Percentiles rank a stretch among this genome's conserved stretches.
These are phyloP conservation scores for Pisolithus albus DNA, from an alignment of 768 basidiomycete species.

Conservation along the genomic window DNA sequence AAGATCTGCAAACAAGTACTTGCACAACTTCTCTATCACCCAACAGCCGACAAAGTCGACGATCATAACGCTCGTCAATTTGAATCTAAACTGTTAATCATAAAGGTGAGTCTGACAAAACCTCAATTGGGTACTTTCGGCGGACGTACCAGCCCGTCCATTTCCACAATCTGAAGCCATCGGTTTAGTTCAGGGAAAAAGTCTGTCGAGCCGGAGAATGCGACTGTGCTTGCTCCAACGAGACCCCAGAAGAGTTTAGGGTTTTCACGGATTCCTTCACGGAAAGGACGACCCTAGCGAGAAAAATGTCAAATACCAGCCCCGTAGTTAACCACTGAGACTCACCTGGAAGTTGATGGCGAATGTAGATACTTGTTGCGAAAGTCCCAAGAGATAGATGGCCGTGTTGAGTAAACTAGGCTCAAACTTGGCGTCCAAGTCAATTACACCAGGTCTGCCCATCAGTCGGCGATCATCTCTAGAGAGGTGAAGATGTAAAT, in stretches of 20 bases:
- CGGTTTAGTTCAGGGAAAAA: slow-evolving; percentile 92
- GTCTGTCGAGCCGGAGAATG: slow-evolving; percentile 90
- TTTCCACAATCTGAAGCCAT: slow-evolving; percentile 96
- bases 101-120: neutral
- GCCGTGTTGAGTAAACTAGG: slow-evolving; percentile 93
- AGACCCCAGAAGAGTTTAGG: slow-evolving; percentile 89
- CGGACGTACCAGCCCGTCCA: slow-evolving; percentile 64
- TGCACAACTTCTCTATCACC: slow-evolving; percentile 76
- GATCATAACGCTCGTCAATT: slow-evolving; percentile 74
- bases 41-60: slow-evolving; percentile 87
- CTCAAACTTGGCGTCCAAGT: slow-evolving; percentile 94
- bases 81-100: slow-evolving; percentile 66
- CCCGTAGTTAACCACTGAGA: neutral
- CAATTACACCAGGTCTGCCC: slow-evolving; percentile 63
- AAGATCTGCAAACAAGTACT: slow-evolving; percentile 79
- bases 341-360: slow-evolving; percentile 92
- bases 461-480: slow-evolving; percentile 4
- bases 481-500: neutral
- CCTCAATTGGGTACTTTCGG: neutral
- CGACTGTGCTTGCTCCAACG: slow-evolving; percentile 81
- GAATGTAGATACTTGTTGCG: slow-evolving; percentile 98
- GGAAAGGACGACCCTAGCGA: slow-evolving; percentile 84
- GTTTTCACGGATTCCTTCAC: slow-evolving; percentile 96
- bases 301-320: neutral
- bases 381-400: slow-evolving; percentile 90